Evolutionary conservation across 805 yeast genomes (phyloP), one percentile per base, ranked within the genome.

Genomic region (Suhomyces sp.): DNA sequence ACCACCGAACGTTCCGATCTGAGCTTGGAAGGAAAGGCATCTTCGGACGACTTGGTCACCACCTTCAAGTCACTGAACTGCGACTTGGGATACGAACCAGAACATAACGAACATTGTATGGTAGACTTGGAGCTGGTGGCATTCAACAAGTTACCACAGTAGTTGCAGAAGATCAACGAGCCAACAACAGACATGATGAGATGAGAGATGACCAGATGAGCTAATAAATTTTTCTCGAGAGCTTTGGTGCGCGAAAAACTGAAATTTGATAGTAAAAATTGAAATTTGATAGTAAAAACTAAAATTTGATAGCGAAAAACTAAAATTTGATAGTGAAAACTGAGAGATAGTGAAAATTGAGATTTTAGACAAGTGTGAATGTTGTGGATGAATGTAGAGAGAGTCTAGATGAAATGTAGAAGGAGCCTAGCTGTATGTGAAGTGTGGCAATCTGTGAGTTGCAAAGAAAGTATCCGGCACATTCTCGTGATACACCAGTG

Each of bases 11-110:
- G 80, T 65, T 92, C 90, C 59, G 89, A 77, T 60, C 84, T 83
- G 55, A 94, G 73, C 3, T 85, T 70, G 8, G 97, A 91, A 22
- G 98, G 98, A 72, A 94, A 94, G 0, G 98, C 97, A 67, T 89
- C 94, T 35, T 88, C 91, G 0, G 96, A 83, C 0, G 97, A 89
- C 51, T 82, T 81, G 3, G 99, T 94, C 35, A 87, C 84, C 45
- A 94, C 98, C 64, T 87, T 86, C 64, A 93, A 77, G 64, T 89
- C 83, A 33, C 87, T 82, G 64, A 89, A 92, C 49, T 81, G 77
- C 57, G 72, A 61, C 50, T 79, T 65, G 58, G 69, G 73, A 55
- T 80, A 81, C 33, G 67, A 50, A 51, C 71, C 75, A 17, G 66
- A 53, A 59, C 86, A 82, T 22, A 79, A 66, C 46, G 70, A 74